Evolutionary conservation across 345 rosid species (phyloP).

Genomic region (Brassica rapa): DNA sequence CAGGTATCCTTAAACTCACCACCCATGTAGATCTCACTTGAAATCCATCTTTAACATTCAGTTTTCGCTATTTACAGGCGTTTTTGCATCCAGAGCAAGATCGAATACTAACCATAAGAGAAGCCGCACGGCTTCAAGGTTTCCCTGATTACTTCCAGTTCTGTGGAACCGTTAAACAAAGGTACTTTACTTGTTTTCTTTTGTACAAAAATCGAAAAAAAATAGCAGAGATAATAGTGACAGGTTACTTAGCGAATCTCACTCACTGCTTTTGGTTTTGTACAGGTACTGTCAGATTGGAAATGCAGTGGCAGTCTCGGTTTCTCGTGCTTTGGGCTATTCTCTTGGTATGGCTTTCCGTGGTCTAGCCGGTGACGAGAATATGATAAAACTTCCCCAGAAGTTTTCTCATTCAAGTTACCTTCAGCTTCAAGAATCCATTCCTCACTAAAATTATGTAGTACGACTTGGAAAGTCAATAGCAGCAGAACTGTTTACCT

Average conservation of each 20-base stretch:
- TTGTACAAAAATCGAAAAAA: background rate
- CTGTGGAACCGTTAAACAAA: conserved; percentile 67
- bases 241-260: conserved; percentile 10
- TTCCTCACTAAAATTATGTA: conserved; percentile 6
- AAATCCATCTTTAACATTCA: background rate
- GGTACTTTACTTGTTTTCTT: conserved; percentile 45
- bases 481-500: background rate
- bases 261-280: background rate
- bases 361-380: conserved; percentile 48
- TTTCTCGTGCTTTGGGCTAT: conserved; percentile 80
- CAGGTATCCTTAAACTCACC: conserved; percentile 50
- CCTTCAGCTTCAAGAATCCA: conserved; percentile 43
- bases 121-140: conserved; percentile 92
- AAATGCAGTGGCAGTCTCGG: conserved; percentile 83
- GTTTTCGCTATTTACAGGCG: conserved; percentile 48
- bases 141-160: conserved; percentile 96
- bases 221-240: background rate
- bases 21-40: conserved; percentile 21
- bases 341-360: conserved; percentile 70
- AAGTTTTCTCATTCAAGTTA: conserved; percentile 72
- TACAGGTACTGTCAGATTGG: conserved; percentile 87
- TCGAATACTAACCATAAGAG: conserved; percentile 81
- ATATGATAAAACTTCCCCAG: conserved; percentile 63
- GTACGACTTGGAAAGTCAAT: background rate
- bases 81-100: conserved; percentile 92